phyloP scores from a whole-genome alignment of 768 basidiomycete genomes.

The Megacollybia marginata region DNA sequence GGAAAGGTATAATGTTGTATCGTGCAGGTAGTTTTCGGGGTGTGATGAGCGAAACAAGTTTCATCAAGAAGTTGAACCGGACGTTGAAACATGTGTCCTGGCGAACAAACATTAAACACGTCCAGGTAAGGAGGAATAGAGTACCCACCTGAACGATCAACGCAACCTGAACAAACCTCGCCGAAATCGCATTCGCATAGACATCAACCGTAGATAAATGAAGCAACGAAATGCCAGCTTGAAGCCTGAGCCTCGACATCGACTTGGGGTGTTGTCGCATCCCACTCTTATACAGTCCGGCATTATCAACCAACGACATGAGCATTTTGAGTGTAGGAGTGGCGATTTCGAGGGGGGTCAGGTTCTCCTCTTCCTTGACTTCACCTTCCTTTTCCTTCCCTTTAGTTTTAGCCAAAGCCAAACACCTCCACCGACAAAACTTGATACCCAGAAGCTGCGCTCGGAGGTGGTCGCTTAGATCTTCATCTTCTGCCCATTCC shows the following conservation, averaged over 20 bases:
- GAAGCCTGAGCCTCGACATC: conserved; percentile 73
- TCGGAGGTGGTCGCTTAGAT: conserved; percentile 47
- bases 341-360: conserved; percentile 51
- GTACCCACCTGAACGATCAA: conserved; percentile 66
- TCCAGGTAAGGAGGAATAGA: not conserved
- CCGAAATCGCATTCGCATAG: conserved; percentile 50
- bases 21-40: conserved; percentile 56
- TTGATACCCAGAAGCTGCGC: conserved; percentile 77
- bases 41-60: conserved; percentile 60
- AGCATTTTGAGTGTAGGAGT: conserved; percentile 75
- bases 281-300: conserved; percentile 47
- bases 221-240: conserved; percentile 74
- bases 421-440: conserved; percentile 72
- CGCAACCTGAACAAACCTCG: conserved; percentile 62
- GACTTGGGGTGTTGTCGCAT: conserved; percentile 41
- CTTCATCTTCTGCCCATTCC: conserved; percentile 73
- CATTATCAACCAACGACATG: conserved; percentile 57
- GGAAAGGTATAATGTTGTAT: conserved; percentile 81
- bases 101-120: conserved; percentile 1
- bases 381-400: too few relatives aligned
- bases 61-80: conserved; percentile 68
- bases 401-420: conserved; percentile 55
- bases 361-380: too few relatives aligned
- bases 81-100: conserved; percentile 90
- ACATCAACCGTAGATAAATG: conserved; percentile 58